A percentile compares a stretch with the other conserved stretches of the same genome.
phyloP scores from a whole-genome alignment of 768 basidiomycete species.

The Auriculariales sp. region DNA sequence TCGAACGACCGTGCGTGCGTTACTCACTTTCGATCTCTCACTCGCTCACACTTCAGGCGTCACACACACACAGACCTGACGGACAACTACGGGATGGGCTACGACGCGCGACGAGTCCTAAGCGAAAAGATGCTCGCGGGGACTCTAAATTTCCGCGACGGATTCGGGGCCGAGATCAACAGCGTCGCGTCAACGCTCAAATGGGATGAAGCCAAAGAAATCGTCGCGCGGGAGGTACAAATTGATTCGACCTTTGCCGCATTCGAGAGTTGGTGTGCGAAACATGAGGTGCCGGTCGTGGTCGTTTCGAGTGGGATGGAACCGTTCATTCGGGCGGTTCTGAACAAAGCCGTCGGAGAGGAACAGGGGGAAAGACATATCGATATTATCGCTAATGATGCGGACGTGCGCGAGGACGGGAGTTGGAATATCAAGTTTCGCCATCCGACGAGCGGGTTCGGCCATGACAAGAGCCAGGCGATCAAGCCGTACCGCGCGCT shows the following conservation, averaged over 20 bases:
- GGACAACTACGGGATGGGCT: constrained; percentile 80
- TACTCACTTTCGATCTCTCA: neutral
- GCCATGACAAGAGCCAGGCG: constrained; percentile 93
- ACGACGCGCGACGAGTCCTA: constrained; percentile 51
- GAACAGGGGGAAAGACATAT: constrained; percentile 54
- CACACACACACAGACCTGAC: constrained; percentile 46
- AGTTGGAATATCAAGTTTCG: constrained; percentile 77
- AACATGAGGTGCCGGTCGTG: constrained; percentile 69
- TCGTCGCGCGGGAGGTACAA: constrained; percentile 60
- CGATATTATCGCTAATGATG: constrained; percentile 90
- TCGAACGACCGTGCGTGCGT: constrained; percentile 71
- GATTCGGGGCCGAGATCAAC: constrained; percentile 51
- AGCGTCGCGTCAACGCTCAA: constrained; percentile 55
- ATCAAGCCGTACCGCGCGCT: constrained; percentile 81
- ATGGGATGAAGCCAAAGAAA: constrained; percentile 74
- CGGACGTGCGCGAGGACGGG: constrained; percentile 44
- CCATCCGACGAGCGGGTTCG: constrained; percentile 78
- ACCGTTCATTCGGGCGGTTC: constrained; percentile 80
- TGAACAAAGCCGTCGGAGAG: constrained; percentile 66
- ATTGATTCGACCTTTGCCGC: constrained; percentile 81
- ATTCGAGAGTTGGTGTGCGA: constrained; percentile 77
- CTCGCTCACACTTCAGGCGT: neutral
- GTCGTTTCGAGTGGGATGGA: constrained; percentile 95
- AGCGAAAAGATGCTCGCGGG: constrained; percentile 53
- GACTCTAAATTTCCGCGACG: neutral